Evolutionary conservation across 805 yeast genomes (phyloP).

Genomic region (Candida railenensis): DNA sequence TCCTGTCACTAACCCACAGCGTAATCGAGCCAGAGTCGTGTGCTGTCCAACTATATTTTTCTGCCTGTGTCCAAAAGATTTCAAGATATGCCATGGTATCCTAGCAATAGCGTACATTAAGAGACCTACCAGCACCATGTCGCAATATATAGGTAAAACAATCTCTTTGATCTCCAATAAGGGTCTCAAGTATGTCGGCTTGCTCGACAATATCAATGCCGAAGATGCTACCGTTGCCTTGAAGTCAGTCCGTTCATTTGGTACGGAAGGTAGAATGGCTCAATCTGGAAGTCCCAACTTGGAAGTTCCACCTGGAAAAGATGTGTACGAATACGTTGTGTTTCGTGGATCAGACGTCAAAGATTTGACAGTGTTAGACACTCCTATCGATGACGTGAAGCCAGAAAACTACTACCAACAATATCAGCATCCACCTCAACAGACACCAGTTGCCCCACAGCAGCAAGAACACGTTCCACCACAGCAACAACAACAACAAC

Average conservation of each 20-base stretch:
- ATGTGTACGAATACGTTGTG: slow-evolving; percentile 71
- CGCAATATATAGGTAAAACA: slow-evolving; percentile 89
- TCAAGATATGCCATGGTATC: too few relatives aligned
- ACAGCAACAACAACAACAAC: slow-evolving; percentile 10
- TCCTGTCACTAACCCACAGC: too few relatives aligned
- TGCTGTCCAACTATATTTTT: too few relatives aligned
- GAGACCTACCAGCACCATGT: slow-evolving; percentile 48
- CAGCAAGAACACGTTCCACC: slow-evolving; percentile 9
- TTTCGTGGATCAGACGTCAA: slow-evolving; percentile 92
- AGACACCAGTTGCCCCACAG: slow-evolving; percentile 5
- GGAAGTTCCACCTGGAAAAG: slow-evolving; percentile 70
- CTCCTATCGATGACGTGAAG: slow-evolving; percentile 60
- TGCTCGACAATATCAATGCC: slow-evolving; percentile 83
- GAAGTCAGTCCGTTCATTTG: slow-evolving; percentile 75
- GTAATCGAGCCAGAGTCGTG: too few relatives aligned
- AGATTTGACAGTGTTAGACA: slow-evolving; percentile 81
- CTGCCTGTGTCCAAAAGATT: too few relatives aligned
- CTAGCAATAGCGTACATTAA: background rate
- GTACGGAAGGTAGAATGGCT: slow-evolving; percentile 85
- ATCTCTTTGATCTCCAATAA: slow-evolving; percentile 77
- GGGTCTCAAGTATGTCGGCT: slow-evolving; percentile 85
- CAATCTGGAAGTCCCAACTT: slow-evolving; percentile 55
- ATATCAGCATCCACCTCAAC: slow-evolving; percentile 8
- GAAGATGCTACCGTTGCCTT: slow-evolving; percentile 88
- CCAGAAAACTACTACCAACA: slow-evolving; percentile 41